Base-by-base conservation (phyloP, 106 monocot genomes). In the Acanthochlamys bracteata region DNA sequence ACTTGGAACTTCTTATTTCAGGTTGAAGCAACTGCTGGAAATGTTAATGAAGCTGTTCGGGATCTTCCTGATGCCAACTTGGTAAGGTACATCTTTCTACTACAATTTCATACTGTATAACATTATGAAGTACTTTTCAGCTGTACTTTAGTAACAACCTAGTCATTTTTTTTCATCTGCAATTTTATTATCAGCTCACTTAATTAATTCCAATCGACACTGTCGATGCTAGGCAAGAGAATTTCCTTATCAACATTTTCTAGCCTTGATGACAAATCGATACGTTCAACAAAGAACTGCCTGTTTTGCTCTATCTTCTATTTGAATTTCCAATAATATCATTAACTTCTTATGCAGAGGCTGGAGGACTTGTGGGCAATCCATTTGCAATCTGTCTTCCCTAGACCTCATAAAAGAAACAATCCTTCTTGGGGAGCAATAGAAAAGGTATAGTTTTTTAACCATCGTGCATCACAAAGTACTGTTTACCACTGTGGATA, bases 341-440 rank as follows among this genome's bases (percentile, higher is more conserved):
- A 16, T 17, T 52, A 25, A 41, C 45, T 45, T 24, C 24, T 25
- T 62, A 42, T 66, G 7, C 80, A 96, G 95, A 74, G 74, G 64
- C 90, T 87, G 43, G 82, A 96, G 59, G 73, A 88, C 64, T 66
- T 96, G 73, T 96, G 95, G 95, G 80, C 79, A 59, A 71, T 83
- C 39, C 87, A 96, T 79, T 87, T 84, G 12, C 79, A 41, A 47
- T 82, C 82, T 65, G 87, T 90, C 60, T 82, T 78, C 69, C 84
- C 90, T 63, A 96, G 78, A 72, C 90, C 95, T 41, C 90, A 90
- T 66, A 96, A 87, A 57, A 87, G 65, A 63, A 74, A 76, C 53
- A 83, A 73, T 73, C 63, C 90, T 77, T 90, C 82, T 66, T 96
- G 95, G 90, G 52, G 74, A 79, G 95, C 90, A 53, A 88, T 96